Percentiles rank a stretch among this genome's conserved stretches.
Evolutionary conservation across 345 rosid species (phyloP).

Genomic region (Acer yangbiense): DNA sequence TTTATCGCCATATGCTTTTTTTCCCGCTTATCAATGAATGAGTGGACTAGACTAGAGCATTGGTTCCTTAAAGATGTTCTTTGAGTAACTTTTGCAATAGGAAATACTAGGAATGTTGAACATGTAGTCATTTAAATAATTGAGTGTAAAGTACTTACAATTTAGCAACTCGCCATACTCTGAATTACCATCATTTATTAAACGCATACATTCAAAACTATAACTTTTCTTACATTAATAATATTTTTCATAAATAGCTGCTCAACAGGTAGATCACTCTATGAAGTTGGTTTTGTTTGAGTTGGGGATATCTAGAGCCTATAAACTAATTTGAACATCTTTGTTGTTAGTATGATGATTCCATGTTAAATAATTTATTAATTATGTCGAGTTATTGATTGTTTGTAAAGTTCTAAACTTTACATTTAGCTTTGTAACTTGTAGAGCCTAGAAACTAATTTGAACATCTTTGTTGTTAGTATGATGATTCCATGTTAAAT

Average conservation of each 20-base stretch:
- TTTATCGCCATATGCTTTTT: background rate
- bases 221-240: too few relatives aligned
- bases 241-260: background rate
- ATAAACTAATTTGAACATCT: too few relatives aligned
- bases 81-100: background rate
- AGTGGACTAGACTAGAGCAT: background rate
- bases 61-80: background rate
- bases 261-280: background rate
- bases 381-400: too few relatives aligned
- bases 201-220: background rate
- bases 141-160: background rate
- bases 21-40: background rate
- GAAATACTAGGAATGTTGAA: background rate
- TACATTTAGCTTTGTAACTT: too few relatives aligned
- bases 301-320: too few relatives aligned
- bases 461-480: too few relatives aligned
- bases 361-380: too few relatives aligned
- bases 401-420: too few relatives aligned
- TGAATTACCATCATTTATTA: background rate
- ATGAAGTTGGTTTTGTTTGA: too few relatives aligned
- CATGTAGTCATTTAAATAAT: background rate
- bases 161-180: background rate
- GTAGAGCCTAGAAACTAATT: too few relatives aligned
- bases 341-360: too few relatives aligned
- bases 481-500: too few relatives aligned